phyloP scores from a whole-genome alignment of 495 filamentous ascomycete genomes.

The Hypomontagnella monticulosa region DNA sequence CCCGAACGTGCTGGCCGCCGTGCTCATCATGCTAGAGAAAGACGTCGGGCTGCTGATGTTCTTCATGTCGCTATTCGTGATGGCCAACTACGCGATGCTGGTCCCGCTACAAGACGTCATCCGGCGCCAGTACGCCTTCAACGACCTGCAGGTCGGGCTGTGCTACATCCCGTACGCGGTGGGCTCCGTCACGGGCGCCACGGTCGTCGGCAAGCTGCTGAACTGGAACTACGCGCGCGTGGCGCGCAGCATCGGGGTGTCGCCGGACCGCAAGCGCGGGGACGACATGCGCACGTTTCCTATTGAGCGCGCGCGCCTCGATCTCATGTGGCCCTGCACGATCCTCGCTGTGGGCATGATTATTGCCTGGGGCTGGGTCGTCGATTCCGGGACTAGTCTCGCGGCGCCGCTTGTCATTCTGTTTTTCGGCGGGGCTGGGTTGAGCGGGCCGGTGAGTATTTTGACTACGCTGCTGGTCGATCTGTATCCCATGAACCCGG shows the following conservation, averaged over 20 bases:
- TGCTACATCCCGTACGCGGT: constrained; percentile 8
- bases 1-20: constrained; percentile 4
- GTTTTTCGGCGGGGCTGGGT: constrained; percentile 3
- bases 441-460: not conserved
- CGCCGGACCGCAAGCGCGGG: not conserved
- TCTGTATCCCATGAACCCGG: constrained; percentile 17
- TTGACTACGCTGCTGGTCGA: constrained; percentile 8
- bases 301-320: constrained; percentile 1
- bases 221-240: constrained; percentile 13
- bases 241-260: not conserved
- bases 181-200: not conserved
- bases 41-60: constrained; percentile 4
- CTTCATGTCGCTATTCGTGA: constrained; percentile 5
- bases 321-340: constrained; percentile 7
- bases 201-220: not conserved
- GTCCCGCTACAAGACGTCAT: constrained; percentile 2
- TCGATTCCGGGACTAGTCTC: not conserved
- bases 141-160: constrained; percentile 2
- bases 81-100: constrained; percentile 6
- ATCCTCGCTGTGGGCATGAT: not conserved
- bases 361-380: constrained; percentile 4
- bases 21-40: constrained; percentile 6
- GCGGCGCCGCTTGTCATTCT: not conserved
- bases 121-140: constrained; percentile 1
- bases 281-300: constrained; percentile 8